Evolutionary conservation across 371 early-diverging fungal species (phyloP).

Genomic region (Lichtheimia ramosa): DNA sequence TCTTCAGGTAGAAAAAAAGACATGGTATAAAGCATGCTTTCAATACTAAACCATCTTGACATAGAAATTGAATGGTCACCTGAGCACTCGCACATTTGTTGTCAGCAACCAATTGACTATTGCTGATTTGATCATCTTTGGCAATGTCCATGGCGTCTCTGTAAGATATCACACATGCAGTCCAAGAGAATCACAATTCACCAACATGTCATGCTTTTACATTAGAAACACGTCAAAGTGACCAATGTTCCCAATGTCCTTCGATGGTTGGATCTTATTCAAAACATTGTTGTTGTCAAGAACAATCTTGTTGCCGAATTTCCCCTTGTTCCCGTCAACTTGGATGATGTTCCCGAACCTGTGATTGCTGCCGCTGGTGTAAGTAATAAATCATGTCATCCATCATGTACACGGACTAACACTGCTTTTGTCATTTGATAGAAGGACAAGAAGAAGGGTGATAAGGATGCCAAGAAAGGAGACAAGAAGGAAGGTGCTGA

Average conservation of each 20-base stretch:
- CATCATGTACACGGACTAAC: too few species aligned
- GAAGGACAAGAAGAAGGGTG: slow-evolving; percentile 28
- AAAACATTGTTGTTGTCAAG: slow-evolving; percentile 55
- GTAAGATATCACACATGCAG: slow-evolving; percentile 37
- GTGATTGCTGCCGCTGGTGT: slow-evolving; percentile 38
- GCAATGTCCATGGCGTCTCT: slow-evolving; percentile 61
- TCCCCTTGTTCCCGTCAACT: slow-evolving; percentile 55
- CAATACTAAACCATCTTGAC: background rate
- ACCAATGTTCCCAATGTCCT: slow-evolving; percentile 55
- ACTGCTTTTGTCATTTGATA: background rate
- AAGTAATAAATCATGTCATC: slow-evolving; percentile 16
- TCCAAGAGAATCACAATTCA: slow-evolving; percentile 12
- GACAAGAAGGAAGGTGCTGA: slow-evolving; percentile 22
- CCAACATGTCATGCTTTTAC: slow-evolving; percentile 2
- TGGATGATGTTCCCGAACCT: slow-evolving; percentile 54
- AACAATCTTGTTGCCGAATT: slow-evolving; percentile 53
- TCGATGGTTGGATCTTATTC: slow-evolving; percentile 81
- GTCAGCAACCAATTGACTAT: slow-evolving; percentile 63
- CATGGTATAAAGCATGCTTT: background rate
- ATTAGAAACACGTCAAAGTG: slow-evolving; percentile 46
- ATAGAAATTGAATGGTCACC: slow-evolving; percentile 64
- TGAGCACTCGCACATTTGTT: slow-evolving; percentile 65
- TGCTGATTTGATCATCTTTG: slow-evolving; percentile 75
- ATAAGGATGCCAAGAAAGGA: slow-evolving; percentile 35
- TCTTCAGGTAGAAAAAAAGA: slow-evolving; percentile 29